A percentile compares a stretch with the other conserved stretches of the same genome.
phyloP scores from a whole-genome alignment of 345 rosid species.

The Camelina sativa region DNA sequence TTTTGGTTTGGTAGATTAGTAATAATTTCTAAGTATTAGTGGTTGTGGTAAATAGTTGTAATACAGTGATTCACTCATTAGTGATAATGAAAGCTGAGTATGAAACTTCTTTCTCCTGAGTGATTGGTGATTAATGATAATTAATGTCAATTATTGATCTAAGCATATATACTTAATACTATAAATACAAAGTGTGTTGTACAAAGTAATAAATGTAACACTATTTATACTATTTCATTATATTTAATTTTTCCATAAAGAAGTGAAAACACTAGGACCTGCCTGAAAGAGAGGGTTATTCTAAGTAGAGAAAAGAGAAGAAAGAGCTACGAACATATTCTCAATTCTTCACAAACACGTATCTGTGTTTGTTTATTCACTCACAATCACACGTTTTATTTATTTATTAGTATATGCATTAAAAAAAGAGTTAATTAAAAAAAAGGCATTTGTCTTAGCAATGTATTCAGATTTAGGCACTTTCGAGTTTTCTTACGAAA shows the following conservation, averaged over 20 bases:
- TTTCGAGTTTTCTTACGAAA: too few species aligned
- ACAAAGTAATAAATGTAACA: constrained; percentile 1
- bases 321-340: neutral
- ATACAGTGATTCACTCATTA: neutral
- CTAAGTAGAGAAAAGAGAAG: too few species aligned
- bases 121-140: constrained; percentile 2
- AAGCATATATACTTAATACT: neutral
- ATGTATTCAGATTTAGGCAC: too few species aligned
- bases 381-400: neutral
- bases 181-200: neutral
- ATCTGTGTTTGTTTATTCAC: neutral
- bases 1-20: too few species aligned
- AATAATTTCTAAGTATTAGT: constrained; percentile 5
- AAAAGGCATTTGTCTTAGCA: too few species aligned
- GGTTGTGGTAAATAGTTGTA: neutral
- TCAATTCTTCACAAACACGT: constrained; percentile 4
- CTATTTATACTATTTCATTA: neutral
- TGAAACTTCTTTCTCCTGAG: neutral
- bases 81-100: neutral
- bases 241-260: neutral
- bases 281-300: too few species aligned
- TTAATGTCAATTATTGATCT: constrained; percentile 8
- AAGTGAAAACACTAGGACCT: neutral
- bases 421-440: too few species aligned
- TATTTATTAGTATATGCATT: neutral